These are phyloP conservation scores for Aspergillus intermedius DNA, from an alignment of 2,329 filamentous ascomycete species.

Conservation along the genomic window DNA sequence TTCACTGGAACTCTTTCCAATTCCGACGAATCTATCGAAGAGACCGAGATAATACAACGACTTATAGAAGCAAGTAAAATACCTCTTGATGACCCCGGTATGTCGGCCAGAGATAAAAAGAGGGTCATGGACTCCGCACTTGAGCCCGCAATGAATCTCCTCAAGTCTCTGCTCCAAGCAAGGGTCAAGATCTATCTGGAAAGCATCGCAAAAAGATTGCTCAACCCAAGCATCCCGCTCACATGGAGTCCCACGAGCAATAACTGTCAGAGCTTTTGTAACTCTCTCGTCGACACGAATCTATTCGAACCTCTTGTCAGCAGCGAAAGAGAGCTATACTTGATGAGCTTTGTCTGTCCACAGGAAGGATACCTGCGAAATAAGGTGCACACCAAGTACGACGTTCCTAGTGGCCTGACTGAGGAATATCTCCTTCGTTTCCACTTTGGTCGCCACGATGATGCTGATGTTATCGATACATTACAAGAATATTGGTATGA, in stretches of 20 bases:
- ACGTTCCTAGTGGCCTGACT: conserved; percentile 36
- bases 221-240: conserved; percentile 20
- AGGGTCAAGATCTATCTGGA: conserved; percentile 25
- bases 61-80: conserved; percentile 1
- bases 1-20: conserved; percentile 26
- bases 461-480: conserved; percentile 40
- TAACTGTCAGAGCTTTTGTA: conserved; percentile 37
- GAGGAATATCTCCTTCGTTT: conserved; percentile 41
- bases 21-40: conserved; percentile 13
- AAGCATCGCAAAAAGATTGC: conserved; percentile 24
- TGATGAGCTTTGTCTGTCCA: conserved; percentile 37
- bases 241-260: conserved; percentile 29
- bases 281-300: conserved; percentile 26
- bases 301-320: conserved; percentile 27
- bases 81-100: conserved; percentile 1
- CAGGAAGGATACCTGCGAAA: conserved; percentile 17
- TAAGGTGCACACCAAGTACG: conserved; percentile 26
- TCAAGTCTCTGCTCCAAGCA: conserved; percentile 19
- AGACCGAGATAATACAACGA: conserved; percentile 16
- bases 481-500: conserved; percentile 44
- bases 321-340: conserved; percentile 23
- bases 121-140: not conserved
- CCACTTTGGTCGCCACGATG: conserved; percentile 34
- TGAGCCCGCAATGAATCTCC: conserved; percentile 3
- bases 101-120: not conserved